Percentiles rank a stretch among this genome's conserved stretches.
Evolutionary conservation across 495 filamentous ascomycete species (phyloP).

Genomic region (Penicillium daleae): DNA sequence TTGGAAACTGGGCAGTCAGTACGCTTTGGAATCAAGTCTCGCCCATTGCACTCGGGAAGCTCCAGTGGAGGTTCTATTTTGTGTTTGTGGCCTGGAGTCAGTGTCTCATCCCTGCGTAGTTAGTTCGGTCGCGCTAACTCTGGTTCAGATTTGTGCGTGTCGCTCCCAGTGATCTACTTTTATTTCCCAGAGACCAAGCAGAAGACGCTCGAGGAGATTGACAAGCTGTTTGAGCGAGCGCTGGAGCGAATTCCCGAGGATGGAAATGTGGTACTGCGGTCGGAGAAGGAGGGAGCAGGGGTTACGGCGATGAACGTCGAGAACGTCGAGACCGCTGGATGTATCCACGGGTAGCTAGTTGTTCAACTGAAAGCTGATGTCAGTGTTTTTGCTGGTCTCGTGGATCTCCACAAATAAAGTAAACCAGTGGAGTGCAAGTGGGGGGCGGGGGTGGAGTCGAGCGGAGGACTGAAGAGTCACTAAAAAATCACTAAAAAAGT

Average conservation of each 20-base stretch:
- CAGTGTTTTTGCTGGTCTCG: background rate
- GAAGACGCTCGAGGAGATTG: slow-evolving; percentile 59
- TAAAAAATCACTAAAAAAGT: too few relatives aligned
- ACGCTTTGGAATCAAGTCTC: slow-evolving; percentile 56
- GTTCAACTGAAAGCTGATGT: background rate
- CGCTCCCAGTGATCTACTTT: slow-evolving; percentile 51
- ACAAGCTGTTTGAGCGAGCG: slow-evolving; percentile 55
- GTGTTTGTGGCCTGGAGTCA: slow-evolving; percentile 48
- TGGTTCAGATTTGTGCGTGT: slow-evolving; percentile 37
- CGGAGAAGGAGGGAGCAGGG: slow-evolving; percentile 23
- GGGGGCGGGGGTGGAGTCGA: background rate
- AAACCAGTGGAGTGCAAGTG: slow-evolving; percentile 13
- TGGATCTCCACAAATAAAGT: slow-evolving; percentile 10
- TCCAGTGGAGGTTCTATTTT: slow-evolving; percentile 53
- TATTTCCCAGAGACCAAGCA: slow-evolving; percentile 61
- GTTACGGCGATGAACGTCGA: slow-evolving; percentile 26
- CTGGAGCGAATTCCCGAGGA: slow-evolving; percentile 32
- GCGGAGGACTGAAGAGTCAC: background rate
- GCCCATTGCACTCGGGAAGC: slow-evolving; percentile 48
- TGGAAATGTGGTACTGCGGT: slow-evolving; percentile 30
- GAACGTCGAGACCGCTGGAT: slow-evolving; percentile 18
- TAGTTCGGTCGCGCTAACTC: slow-evolving; percentile 16
- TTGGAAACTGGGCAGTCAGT: slow-evolving; percentile 55
- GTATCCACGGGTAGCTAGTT: background rate
- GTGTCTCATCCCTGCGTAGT: slow-evolving; percentile 14